phyloP scores from a whole-genome alignment of 257 asterid species.

The Solanum appendiculatum region DNA sequence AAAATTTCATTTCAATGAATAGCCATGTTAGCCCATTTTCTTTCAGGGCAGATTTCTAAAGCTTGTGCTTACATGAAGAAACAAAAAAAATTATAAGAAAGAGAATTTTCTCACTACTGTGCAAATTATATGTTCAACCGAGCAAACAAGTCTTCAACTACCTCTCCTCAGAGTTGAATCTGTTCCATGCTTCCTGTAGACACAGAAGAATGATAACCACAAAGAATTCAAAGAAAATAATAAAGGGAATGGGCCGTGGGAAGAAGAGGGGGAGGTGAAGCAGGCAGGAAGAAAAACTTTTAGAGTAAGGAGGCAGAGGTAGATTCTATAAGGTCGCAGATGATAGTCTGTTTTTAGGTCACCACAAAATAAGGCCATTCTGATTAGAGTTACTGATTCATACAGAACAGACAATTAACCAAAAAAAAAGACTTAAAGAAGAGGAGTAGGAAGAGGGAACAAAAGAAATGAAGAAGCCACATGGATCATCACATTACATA shows the following conservation, averaged over 20 bases:
- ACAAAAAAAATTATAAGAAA: neutral
- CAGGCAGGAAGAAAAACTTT: neutral
- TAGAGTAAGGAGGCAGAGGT: neutral
- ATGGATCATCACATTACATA: neutral
- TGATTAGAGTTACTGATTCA: neutral
- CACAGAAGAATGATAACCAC: neutral
- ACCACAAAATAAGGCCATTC: neutral
- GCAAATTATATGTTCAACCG: neutral
- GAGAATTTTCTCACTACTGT: neutral
- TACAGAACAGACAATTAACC: neutral
- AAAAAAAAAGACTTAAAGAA: neutral
- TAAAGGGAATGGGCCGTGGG: neutral
- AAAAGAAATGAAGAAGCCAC: neutral
- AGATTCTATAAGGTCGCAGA: neutral
- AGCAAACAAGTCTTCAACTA: conserved; percentile 10
- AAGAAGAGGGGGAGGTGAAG: neutral
- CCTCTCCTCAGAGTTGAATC: conserved; percentile 87
- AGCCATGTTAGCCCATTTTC: neutral
- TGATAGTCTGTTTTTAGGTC: neutral
- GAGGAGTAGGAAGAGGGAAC: neutral
- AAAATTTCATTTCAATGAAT: neutral
- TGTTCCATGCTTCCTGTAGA: conserved; percentile 89
- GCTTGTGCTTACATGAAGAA: neutral
- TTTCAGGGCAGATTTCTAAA: neutral
- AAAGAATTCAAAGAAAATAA: neutral